Evolutionary conservation across 306 rosid species (phyloP).

Genomic region (Gastrolobium villosum): DNA sequence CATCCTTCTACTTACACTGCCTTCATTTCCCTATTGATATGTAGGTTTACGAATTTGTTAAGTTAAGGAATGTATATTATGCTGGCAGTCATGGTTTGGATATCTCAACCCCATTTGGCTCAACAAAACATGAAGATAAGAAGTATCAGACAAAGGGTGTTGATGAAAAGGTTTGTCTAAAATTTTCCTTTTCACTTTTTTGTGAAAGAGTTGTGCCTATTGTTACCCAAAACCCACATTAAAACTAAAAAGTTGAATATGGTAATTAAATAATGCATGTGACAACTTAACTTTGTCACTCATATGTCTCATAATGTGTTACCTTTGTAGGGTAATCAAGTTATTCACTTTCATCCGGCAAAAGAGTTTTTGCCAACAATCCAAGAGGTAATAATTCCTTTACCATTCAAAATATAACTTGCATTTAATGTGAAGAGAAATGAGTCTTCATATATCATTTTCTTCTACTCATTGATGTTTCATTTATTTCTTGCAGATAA

Average conservation of each 20-base stretch:
- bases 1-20: background rate
- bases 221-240: background rate
- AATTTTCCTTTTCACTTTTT: background rate
- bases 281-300: conserved; percentile 2
- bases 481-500: conserved; percentile 49
- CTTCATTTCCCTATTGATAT: conserved; percentile 20
- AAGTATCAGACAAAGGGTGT: conserved; percentile 51
- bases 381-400: conserved; percentile 57
- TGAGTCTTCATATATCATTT: background rate
- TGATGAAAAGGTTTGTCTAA: conserved; percentile 60
- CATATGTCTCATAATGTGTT: background rate
- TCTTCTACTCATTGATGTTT: conserved; percentile 14
- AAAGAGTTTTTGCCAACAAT: conserved; percentile 56
- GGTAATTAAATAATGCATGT: conserved; percentile 1
- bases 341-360: conserved; percentile 63
- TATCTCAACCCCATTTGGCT: conserved; percentile 63
- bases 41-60: conserved; percentile 68
- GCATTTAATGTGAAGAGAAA: background rate
- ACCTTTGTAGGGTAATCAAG: conserved; percentile 60
- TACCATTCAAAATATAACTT: background rate
- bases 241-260: background rate
- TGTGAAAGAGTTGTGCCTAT: background rate
- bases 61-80: conserved; percentile 58
- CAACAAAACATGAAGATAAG: conserved; percentile 48
- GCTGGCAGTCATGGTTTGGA: conserved; percentile 91